A percentile compares a stretch with the other conserved stretches of the same genome.
These are phyloP conservation scores for Pouteria glomerata DNA, from an alignment of 148 eudicot genomes.

Conservation along the genomic window DNA sequence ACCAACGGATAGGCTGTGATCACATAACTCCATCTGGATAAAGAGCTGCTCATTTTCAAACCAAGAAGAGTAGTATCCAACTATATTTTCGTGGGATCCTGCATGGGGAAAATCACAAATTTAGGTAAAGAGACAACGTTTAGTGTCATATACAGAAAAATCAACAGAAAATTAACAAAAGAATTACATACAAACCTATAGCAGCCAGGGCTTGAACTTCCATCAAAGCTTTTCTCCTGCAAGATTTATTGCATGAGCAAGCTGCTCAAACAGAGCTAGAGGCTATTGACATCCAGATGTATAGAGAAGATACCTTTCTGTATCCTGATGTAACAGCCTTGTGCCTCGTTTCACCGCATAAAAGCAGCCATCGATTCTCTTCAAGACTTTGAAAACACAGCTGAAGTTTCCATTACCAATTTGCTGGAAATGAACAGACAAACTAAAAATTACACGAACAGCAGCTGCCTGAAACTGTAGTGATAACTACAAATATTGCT, in stretches of 20 bases:
- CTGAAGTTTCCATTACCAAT: constrained; percentile 91
- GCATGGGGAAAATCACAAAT: constrained; percentile 18
- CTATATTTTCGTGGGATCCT: constrained; percentile 79
- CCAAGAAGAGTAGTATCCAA: constrained; percentile 82
- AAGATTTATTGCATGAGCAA: constrained; percentile 20
- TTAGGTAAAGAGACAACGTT: neutral
- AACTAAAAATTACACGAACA: constrained; percentile 5
- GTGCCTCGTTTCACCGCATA: constrained; percentile 85
- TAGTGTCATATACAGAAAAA: neutral
- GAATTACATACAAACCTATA: constrained; percentile 48
- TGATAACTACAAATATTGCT: neutral
- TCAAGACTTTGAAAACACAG: constrained; percentile 69
- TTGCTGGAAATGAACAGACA: constrained; percentile 45
- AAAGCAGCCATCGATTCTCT: constrained; percentile 85
- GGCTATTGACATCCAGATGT: neutral
- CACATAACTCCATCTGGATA: constrained; percentile 96
- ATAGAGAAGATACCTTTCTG: constrained; percentile 51
- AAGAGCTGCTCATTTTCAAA: constrained; percentile 77
- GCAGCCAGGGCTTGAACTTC: constrained; percentile 96
- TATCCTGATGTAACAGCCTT: constrained; percentile 57
- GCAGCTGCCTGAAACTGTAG: neutral
- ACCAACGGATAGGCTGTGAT: constrained; percentile 53
- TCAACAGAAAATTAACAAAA: neutral
- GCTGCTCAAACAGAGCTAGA: constrained; percentile 3
- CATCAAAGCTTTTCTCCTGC: constrained; percentile 92